Percentiles rank a stretch among this genome's conserved stretches.
These are phyloP conservation scores for Salix arbutifolia DNA, from an alignment of 345 rosid genomes.

Conservation along the genomic window DNA sequence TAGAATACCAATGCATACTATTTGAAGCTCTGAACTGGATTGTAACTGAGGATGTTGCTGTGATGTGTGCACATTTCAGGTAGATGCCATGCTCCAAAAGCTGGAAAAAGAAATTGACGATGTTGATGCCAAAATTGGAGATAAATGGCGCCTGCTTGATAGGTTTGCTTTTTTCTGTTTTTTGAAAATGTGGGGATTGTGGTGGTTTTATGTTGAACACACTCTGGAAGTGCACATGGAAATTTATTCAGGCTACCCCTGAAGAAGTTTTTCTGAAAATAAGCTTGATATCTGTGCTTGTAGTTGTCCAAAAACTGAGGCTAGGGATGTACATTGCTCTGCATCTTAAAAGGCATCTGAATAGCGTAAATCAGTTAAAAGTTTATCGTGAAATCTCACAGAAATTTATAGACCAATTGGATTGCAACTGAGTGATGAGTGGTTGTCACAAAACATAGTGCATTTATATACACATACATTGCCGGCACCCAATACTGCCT, in stretches of 20 bases:
- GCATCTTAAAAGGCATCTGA: background rate
- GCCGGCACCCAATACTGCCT: too few relatives aligned
- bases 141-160: conserved; percentile 85
- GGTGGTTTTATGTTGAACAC: conserved; percentile 7
- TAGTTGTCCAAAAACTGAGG: background rate
- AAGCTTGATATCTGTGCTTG: background rate
- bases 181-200: background rate
- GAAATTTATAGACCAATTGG: too few relatives aligned
- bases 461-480: too few relatives aligned
- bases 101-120: conserved; percentile 96
- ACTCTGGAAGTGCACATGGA: background rate
- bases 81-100: conserved; percentile 91
- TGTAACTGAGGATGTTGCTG: background rate
- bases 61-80: conserved; percentile 42
- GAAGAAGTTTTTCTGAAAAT: background rate
- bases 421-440: too few relatives aligned
- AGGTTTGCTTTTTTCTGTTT: conserved; percentile 46
- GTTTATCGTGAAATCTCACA: background rate
- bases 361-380: background rate
- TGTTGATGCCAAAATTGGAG: conserved; percentile 93
- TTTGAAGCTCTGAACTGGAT: background rate
- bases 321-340: background rate
- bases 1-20: background rate
- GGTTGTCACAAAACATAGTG: too few relatives aligned
- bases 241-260: background rate